Evolutionary conservation across 306 rosid genomes (phyloP).

Genomic region (Oemleria cerasiformis): DNA sequence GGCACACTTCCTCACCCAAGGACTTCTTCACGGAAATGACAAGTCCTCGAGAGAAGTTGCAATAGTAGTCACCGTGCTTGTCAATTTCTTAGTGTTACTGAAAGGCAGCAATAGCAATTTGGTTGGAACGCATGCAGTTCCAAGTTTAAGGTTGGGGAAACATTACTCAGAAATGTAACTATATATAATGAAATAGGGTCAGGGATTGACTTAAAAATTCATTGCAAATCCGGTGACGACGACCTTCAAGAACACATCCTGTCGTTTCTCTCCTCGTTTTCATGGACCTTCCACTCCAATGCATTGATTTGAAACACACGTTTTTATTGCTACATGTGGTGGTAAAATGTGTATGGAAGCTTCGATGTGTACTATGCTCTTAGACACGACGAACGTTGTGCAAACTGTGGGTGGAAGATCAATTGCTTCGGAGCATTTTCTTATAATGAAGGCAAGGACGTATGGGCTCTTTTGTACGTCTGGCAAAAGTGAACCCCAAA

Average conservation of each 20-base stretch:
- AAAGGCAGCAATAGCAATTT: no score
- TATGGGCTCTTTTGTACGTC: neutral
- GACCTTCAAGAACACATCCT: neutral
- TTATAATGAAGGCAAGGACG: neutral
- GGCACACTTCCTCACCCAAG: no score
- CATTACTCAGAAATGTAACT: neutral
- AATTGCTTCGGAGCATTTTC: neutral
- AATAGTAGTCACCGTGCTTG: no score
- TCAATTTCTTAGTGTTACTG: no score
- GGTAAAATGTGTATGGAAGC: neutral
- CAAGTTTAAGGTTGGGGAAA: no score
- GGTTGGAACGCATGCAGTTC: no score
- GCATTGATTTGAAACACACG: no score
- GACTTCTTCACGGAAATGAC: no score
- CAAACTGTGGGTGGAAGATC: conserved; percentile 8
- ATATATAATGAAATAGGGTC: neutral
- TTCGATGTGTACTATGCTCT: neutral
- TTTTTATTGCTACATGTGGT: conserved; percentile 6
- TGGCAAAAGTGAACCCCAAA: no score
- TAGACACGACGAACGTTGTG: neutral
- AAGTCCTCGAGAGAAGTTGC: no score
- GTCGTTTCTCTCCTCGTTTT: no score
- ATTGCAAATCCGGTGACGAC: neutral
- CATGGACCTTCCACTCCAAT: neutral
- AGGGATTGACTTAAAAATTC: neutral